Base-by-base conservation (phyloP, 495 filamentous ascomycete genomes). In the Rhypophila decipiens region DNA sequence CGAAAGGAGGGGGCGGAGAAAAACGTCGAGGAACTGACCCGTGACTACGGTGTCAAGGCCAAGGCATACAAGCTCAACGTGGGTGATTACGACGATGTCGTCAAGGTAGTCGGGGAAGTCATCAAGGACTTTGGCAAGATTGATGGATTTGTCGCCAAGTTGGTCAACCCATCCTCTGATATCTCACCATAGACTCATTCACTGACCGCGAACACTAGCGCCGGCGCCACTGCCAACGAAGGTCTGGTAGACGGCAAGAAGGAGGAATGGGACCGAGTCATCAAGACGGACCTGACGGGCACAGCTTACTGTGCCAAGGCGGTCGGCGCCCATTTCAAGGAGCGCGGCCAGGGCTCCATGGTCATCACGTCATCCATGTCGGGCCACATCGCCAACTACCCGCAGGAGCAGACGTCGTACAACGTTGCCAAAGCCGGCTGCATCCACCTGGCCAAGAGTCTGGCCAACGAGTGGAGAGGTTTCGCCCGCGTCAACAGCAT, bases 391-490 rank as follows among this genome's bases (percentile, higher is more conserved):
- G 85, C 78, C 66, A 89, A 89, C 64, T 86, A 73, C 68, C 85
- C 85, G 2, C 84, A 87, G 62, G 82, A 87, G 61, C 85, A 89
- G 66, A 86, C 83, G 11, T 78, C 74, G 13, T 89, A 89, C 73
- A 89, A 89, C 59, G 82, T 84, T 23, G 83, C 84, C 53, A 89
- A 89, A 71, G 84, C 85, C 3, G 68, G 68, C 12, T 70, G 67
- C 51, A 75, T 75, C 39, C 68, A 72, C 55, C 50, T 72, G 58
- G 68, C 67, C 4, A 44, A 53, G 34, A 84, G 78, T 40, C 65
- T 88, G 45, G 84, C 85, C 39, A 85, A 85, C 62, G 85, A 87
- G 61, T 88, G 85, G 85, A 70, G 85, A 44, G 83, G 83, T 59
- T 90, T 90, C 61, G 84, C 85, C 2, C 73, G 84, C 21, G 83